Evolutionary conservation across 805 yeast species (phyloP).

Genomic region (Lipomyces mesembrius): DNA sequence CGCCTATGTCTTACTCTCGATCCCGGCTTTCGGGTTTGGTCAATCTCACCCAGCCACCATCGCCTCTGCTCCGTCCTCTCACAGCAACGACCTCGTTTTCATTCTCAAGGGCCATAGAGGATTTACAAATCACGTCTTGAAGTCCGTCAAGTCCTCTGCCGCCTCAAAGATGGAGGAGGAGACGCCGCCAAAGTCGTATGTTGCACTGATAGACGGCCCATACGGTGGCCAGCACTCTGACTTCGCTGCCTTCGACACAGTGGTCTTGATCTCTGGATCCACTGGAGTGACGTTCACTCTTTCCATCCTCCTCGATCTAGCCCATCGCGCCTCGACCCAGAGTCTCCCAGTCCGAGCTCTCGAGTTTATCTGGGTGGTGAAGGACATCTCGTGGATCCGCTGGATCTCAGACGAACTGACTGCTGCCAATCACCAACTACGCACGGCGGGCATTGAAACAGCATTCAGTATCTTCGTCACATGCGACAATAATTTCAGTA

Average conservation of each 20-base stretch:
- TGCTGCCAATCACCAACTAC: not conserved
- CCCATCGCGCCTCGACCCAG: constrained; percentile 4
- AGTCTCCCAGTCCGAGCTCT: constrained; percentile 6
- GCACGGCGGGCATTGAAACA: not conserved
- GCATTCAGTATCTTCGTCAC: constrained; percentile 9
- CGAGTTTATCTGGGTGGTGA: constrained; percentile 18
- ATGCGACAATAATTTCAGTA: not conserved
- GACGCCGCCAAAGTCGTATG: not conserved
- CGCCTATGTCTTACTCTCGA: constrained; percentile 30
- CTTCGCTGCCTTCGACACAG: constrained; percentile 51
- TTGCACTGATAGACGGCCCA: constrained; percentile 52
- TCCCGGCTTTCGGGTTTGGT: constrained; percentile 25
- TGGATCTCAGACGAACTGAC: constrained; percentile 18
- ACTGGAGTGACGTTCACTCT: constrained; percentile 54
- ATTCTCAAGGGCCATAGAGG: constrained; percentile 44
- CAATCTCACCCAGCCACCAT: constrained; percentile 45
- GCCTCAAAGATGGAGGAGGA: not conserved
- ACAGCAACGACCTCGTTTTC: constrained; percentile 48
- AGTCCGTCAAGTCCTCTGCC: constrained; percentile 1
- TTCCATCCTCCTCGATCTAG: constrained; percentile 45
- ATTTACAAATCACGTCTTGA: constrained; percentile 5
- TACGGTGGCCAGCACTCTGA: constrained; percentile 53
- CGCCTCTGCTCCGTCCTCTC: constrained; percentile 45
- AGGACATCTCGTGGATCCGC: not conserved
- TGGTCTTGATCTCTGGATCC: constrained; percentile 51